Evolutionary conservation across 345 rosid genomes (phyloP).

Genomic region (Triadica sebifera): DNA sequence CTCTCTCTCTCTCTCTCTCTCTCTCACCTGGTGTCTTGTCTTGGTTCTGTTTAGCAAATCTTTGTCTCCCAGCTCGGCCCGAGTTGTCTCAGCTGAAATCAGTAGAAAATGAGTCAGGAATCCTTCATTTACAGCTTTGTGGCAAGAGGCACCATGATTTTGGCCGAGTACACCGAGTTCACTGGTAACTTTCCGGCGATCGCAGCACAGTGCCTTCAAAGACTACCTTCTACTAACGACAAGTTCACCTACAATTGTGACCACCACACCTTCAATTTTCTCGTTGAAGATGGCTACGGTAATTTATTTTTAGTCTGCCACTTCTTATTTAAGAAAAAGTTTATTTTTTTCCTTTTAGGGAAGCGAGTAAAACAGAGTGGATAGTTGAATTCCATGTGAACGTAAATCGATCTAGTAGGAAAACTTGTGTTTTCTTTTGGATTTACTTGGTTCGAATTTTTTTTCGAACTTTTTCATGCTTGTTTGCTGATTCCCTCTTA

Average conservation of each 20-base stretch:
- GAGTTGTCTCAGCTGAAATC: neutral
- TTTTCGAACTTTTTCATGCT: too few relatives aligned
- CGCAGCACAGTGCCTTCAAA: constrained; percentile 88
- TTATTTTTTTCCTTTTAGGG: neutral
- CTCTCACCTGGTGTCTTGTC: neutral
- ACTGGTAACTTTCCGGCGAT: constrained; percentile 97
- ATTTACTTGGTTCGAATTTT: neutral
- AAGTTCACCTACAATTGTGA: constrained; percentile 98
- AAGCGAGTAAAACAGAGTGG: neutral
- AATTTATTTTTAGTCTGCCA: constrained; percentile 6
- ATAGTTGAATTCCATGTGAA: constrained; percentile 7
- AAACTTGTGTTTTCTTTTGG: neutral
- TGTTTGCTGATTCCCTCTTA: neutral
- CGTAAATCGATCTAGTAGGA: constrained; percentile 28
- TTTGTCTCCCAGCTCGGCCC: neutral
- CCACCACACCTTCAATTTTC: constrained; percentile 95
- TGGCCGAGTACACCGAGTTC: constrained; percentile 96
- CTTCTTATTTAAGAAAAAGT: neutral
- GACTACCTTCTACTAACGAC: constrained; percentile 82
- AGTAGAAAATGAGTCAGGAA: constrained; percentile 62
- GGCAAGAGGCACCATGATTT: constrained; percentile 87
- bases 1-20: neutral
- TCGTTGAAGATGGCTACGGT: constrained; percentile 93
- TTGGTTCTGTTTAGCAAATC: neutral
- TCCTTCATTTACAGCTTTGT: constrained; percentile 97